These are phyloP conservation scores for Rhizopogon vesiculosus DNA, from an alignment of 768 basidiomycete genomes.

Conservation along the genomic window DNA sequence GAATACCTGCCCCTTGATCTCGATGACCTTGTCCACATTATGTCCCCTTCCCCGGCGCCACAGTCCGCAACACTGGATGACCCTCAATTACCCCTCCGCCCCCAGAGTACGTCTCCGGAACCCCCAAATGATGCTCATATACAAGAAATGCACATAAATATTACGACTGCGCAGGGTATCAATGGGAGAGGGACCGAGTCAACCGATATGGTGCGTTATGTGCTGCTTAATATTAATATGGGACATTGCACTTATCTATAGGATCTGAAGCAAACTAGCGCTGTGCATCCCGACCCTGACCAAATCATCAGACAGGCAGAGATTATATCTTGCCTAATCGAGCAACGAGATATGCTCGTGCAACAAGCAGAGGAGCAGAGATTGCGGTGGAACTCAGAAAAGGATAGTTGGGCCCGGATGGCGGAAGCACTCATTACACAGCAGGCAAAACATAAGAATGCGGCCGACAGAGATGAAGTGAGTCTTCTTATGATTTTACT, in stretches of 20 bases:
- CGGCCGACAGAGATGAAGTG: slow-evolving; percentile 40
- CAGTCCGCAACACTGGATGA: slow-evolving; percentile 11
- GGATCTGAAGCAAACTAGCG: slow-evolving; percentile 44
- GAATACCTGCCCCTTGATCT: slow-evolving; percentile 41
- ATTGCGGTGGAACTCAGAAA: slow-evolving; percentile 58
- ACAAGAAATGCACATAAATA: slow-evolving; percentile 40
- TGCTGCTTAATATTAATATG: slow-evolving; percentile 8
- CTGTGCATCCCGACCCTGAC: slow-evolving; percentile 35
- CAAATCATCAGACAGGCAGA: slow-evolving; percentile 58
- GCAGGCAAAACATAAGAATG: slow-evolving; percentile 36
- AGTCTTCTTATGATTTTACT: slow-evolving; percentile 11
- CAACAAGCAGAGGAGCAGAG: slow-evolving; percentile 52
- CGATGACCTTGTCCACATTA: slow-evolving; percentile 51
- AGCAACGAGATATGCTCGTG: slow-evolving; percentile 56
- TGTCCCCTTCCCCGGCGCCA: slow-evolving; percentile 47
- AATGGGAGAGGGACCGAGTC: slow-evolving; percentile 45
- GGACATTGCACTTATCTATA: slow-evolving; percentile 16
- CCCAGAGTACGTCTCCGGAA: slow-evolving; percentile 27
- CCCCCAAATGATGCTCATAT: slow-evolving; percentile 45
- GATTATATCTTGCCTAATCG: slow-evolving; percentile 48
- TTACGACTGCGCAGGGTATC: slow-evolving; percentile 38
- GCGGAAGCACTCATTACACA: slow-evolving; percentile 60
- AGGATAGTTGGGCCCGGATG: slow-evolving; percentile 58
- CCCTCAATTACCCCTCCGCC: slow-evolving; percentile 13
- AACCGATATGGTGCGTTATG: slow-evolving; percentile 49